Base-by-base conservation (phyloP, 805 yeast genomes). In the Candida khao-thaluensis region DNA sequence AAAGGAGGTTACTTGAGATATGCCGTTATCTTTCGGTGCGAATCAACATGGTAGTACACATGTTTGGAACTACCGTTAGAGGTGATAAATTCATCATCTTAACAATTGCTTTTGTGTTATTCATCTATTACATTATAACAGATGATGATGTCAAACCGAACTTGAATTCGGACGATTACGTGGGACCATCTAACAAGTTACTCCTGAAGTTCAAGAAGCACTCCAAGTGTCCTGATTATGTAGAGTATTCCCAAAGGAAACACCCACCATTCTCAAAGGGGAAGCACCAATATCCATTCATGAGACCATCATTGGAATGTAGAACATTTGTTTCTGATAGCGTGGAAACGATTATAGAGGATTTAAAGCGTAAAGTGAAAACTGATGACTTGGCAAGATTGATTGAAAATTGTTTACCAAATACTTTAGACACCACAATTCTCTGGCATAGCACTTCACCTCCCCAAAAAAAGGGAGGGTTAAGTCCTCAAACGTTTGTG, bases 401-500 rank as follows among this genome's bases (percentile, higher is more conserved):
- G 41, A 73, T 88, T 49, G 95, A 88, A 53, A 88, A 88, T 56
- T 72, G 91, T 30, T 72, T 87, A 42, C 96, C 96, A 5, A 88
- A 88, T 56, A 88, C 96, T 0, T 62, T 88, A 38, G 96, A 88
- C 53, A 88, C 96, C 1, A 87, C 96, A 0, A 77, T 88, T 34
- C 66, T 85, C 38, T 88, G 88, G 86, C 87, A 82, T 57, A 39
- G 42, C 25, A 16, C 4, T n/a, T 5, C 22, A 2, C 17, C 12
- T 9, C 12, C 17, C 3, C 12, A 40, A 3, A 7, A 53, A 3
- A 49, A 57, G 12, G n/a, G 7, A 9, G 12, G 11, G 11, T 20
- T 34, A 16, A 28, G 16, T 9, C 62, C 89, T 0, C 76, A 79
- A 45, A 71, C 95, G 1, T 88, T 88, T 59, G 76, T 88, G 1